Evolutionary conservation across 148 eudicot species (phyloP).

Genomic region (Vaccinium darrowii): DNA sequence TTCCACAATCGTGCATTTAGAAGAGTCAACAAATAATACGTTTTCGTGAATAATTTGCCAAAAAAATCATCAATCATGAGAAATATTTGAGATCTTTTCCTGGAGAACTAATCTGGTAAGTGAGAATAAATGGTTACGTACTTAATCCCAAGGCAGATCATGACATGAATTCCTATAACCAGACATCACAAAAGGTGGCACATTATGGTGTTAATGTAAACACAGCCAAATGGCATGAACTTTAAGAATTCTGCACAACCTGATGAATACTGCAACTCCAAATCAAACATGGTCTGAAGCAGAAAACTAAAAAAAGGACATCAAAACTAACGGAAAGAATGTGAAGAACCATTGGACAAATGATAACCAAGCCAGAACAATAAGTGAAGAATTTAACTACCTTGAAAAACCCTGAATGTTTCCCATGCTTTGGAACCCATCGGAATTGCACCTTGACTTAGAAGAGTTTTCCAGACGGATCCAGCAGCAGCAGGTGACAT

Average conservation of each 20-base stretch:
- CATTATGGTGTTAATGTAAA: neutral
- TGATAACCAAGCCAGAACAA: neutral
- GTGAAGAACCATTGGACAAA: conserved; percentile 4
- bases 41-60: neutral
- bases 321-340: neutral
- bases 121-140: neutral
- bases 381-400: conserved; percentile 24
- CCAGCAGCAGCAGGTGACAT: conserved; percentile 60
- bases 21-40: neutral
- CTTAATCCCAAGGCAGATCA: neutral
- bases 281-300: neutral
- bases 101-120: neutral
- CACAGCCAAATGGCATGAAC: neutral
- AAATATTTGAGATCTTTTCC: neutral
- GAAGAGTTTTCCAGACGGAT: conserved; percentile 51
- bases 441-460: conserved; percentile 45
- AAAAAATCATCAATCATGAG: neutral
- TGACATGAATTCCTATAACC: neutral
- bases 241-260: neutral
- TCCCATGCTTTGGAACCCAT: conserved; percentile 72
- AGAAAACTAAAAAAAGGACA: neutral
- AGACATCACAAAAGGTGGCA: neutral
- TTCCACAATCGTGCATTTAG: neutral
- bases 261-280: neutral
- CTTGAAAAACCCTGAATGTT: conserved; percentile 54